Evolutionary conservation across 768 basidiomycete species (phyloP), one percentile per base, ranked within the genome.

Genomic region (Lepiota subincarnata): DNA sequence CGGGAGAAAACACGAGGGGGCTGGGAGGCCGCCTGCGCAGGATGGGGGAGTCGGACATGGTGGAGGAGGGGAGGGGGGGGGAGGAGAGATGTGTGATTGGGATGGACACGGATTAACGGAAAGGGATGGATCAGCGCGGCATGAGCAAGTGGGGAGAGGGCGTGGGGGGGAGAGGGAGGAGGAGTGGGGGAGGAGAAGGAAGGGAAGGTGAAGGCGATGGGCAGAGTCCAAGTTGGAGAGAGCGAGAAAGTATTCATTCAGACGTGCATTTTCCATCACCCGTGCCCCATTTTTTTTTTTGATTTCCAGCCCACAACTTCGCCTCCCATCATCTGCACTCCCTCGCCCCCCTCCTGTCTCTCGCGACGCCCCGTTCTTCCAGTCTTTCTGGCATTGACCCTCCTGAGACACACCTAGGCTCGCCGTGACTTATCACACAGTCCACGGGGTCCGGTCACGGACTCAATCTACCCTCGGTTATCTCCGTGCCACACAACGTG

Each of bases 1-100:
- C 86, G 56, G 87, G 83, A 45, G 84, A 76, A 66, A 90, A 86
- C 42, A 91, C 81, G 66, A 90, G 87, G 57, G 89, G 89, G 61
- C 86, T 87, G n/a, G 89, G 87, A 39, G 82, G 83, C 63, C 78
- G 79, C 50, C 81, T 77, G 61, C 82, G 80, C 39, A 73, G 70
- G 57, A 67, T 66, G 64, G 68, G 73, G 19, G 77, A 64, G 59
- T 82, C 80, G 56, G 80, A 75, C 81, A 83, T 83, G 53, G 57
- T 51, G 57, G 50, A 50, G 50, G 50, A 47, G 38, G 24, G 36
- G 41, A 39, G 39, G 42, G 42, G 49, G 55, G 47, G 31, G 48
- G 60, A 49, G 47, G 56, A 54, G 38, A 54, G 59, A 57, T 49
- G 56, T 45, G 55, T 36, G 63, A 53, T 53, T 41, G 59, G 54